Base-by-base conservation (phyloP, 306 rosid genomes). In the Senna siamea region DNA sequence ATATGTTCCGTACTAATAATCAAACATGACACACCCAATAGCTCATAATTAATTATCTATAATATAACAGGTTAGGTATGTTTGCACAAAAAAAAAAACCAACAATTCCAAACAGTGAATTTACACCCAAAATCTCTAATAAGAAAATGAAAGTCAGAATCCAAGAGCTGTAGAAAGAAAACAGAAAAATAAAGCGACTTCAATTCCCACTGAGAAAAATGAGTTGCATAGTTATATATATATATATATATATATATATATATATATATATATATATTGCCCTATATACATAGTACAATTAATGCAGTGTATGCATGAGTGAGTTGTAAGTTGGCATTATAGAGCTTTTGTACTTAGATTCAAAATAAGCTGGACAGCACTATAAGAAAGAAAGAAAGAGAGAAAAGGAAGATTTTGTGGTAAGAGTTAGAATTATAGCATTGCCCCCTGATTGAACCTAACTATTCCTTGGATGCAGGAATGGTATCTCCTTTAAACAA, bases 401-500 rank as follows among this genome's bases (percentile, higher is more conserved):
- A 6, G 1, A 3, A 61, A 65, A 66, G 72, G 72, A 26, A 57
- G 52, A 69, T 69, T 37, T 19, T 26, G 48, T 53, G 48, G 68
- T 69, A 38, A 64, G 48, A 17, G 57, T 48, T 23, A 77, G 57
- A 69, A 69, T 60, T 7, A 69, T 51, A 63, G 65, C 43, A 17
- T 9, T 19, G 23, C 69, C 62, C 40, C 41, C 51, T 70, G 66
- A 70, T 70, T 70, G 72, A 78, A 78, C 77, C 72, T 70, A 76
- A 40, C 77, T 77, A 40, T n/a, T 32, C 18, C 48, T 38, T 59
- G 4, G 46, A 48, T 46, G 20, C 76, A 69, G 53, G 26, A 54
- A 77, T 63, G 72, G 65, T 66, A 66, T 56, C 74, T 66, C n/a
- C 75, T 76, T 69, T 68, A 35, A 47, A 69, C 80, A 76, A 76